These are phyloP conservation scores for Basidiobolus meristosporus DNA, from an alignment of 371 early-diverging fungal genomes.

Conservation along the genomic window DNA sequence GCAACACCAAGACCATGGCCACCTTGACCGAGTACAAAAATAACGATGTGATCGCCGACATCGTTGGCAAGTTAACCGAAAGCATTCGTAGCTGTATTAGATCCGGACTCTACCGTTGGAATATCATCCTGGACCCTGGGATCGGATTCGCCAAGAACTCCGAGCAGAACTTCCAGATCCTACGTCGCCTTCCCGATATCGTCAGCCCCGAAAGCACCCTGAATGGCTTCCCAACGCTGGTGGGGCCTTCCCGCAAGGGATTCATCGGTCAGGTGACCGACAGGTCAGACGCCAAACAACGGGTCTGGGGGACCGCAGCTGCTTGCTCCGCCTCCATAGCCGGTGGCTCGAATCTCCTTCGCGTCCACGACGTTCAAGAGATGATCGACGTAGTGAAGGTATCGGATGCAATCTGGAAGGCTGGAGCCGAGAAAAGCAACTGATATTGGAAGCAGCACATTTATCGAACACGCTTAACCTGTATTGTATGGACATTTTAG, in stretches of 20 bases:
- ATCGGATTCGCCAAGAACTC: slow-evolving; percentile 89
- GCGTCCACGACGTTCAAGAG: slow-evolving; percentile 89
- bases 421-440: too few species aligned
- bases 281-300: slow-evolving; percentile 42
- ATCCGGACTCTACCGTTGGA: slow-evolving; percentile 83
- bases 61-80: slow-evolving; percentile 42
- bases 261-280: slow-evolving; percentile 66
- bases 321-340: slow-evolving; percentile 78
- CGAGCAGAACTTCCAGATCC: slow-evolving; percentile 67
- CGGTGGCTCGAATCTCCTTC: slow-evolving; percentile 65
- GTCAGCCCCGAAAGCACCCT: slow-evolving; percentile 17
- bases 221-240: slow-evolving; percentile 59
- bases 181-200: slow-evolving; percentile 47
- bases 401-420: slow-evolving; percentile 63
- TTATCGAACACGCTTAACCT: too few species aligned
- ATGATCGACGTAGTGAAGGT: slow-evolving; percentile 77
- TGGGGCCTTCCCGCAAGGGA: slow-evolving; percentile 73
- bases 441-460: too few species aligned
- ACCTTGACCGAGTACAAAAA: slow-evolving; percentile 44
- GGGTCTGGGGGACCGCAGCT: slow-evolving; percentile 87
- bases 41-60: slow-evolving; percentile 47
- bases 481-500: too few species aligned
- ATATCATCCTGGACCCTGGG: slow-evolving; percentile 91
- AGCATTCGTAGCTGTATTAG: slow-evolving; percentile 45
- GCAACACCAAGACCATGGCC: slow-evolving; percentile 82